Base-by-base conservation (phyloP, 1,139 yeast genomes). In the Zygosaccharomyces pseudobailii region DNA sequence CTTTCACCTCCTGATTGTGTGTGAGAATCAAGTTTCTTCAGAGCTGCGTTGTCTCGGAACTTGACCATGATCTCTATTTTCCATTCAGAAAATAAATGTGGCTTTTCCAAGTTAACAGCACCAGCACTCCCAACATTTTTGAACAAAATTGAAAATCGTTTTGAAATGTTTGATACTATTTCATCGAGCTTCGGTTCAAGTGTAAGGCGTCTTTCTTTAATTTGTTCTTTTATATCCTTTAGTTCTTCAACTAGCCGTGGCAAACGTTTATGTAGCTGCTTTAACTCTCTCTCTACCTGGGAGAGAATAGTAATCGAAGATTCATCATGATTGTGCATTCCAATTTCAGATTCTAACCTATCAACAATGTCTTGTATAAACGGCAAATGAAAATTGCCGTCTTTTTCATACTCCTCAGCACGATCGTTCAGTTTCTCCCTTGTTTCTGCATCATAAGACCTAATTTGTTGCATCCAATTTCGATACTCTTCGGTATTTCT, bases 1-100 rank as follows among this genome's bases (percentile, higher is more conserved):
- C 96, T 78, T 65, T 94, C 99, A 44, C 99, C 99, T 47, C 99
- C 99, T 0, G 97, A 88, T 66, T 94, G 98, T 2, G 94, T 81
- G 53, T 86, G 92, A 27, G 88, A 81, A 58, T 88, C 92, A 45
- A 92, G 73, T 22, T 80, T 76, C 55, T 83, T 83, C 51, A 86
- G 68, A 22, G 77, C 82, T 9, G 90, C 82, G 45, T 76, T 80
- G 54, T 84, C 87, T 61, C 98, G 75, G 66, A 92, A 94, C 55
- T 88, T 83, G 10, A 92, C 97, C 66, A 82, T 68, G 42, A 94
- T 87, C 55, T 87, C 87, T 44, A 94, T 69, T 54, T 81, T 79
- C 97, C 98, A 94, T 44, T 88, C 82, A 27, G 76, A 73, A 60
- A 73, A 88, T 43, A 78, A 69, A 10, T 73, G 77, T 1, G 72